phyloP scores from a whole-genome alignment of 129 eudicot genomes.

The Escallonia rubra region DNA sequence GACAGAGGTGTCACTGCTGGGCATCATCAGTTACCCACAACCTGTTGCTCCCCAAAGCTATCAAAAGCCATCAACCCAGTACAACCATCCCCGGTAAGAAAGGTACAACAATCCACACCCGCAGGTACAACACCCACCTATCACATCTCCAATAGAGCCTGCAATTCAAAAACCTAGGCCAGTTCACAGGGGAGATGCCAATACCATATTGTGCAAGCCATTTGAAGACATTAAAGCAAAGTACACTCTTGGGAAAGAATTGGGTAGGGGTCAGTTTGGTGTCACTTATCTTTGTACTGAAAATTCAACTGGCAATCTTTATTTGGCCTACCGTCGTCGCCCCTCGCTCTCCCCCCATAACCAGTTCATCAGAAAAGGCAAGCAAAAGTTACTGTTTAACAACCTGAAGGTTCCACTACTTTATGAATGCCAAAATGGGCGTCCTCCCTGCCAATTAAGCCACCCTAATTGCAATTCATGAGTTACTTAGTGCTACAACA shows the following conservation, averaged over 20 bases:
- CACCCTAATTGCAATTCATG: too few species aligned
- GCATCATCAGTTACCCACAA: conserved; percentile 16
- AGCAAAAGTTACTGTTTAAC: too few species aligned
- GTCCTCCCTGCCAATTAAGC: too few species aligned
- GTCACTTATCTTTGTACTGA: conserved; percentile 65
- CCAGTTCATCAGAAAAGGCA: too few species aligned
- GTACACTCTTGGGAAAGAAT: conserved; percentile 59
- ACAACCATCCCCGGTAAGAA: conserved; percentile 27
- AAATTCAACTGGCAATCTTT: conserved; percentile 38
- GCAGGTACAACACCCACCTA: conserved; percentile 10
- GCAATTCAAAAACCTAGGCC: conserved; percentile 32
- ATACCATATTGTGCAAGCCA: conserved; percentile 58
- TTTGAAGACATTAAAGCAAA: conserved; percentile 58
- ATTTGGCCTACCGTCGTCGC: too few species aligned
- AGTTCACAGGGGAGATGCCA: conserved; percentile 33
- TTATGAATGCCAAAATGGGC: too few species aligned
- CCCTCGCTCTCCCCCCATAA: too few species aligned
- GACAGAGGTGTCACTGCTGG: conserved; percentile 3
- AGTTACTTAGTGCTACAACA: too few species aligned
- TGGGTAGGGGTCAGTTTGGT: conserved; percentile 83
- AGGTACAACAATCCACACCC: conserved; percentile 14
- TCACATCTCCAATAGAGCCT: conserved; percentile 14
- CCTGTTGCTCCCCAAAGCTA: conserved; percentile 18
- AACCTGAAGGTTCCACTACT: too few species aligned
- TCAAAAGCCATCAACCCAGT: conserved; percentile 35